These are phyloP conservation scores for Trichosporon ovoides DNA, from an alignment of 1,284 basidiomycete genomes.

Conservation along the genomic window DNA sequence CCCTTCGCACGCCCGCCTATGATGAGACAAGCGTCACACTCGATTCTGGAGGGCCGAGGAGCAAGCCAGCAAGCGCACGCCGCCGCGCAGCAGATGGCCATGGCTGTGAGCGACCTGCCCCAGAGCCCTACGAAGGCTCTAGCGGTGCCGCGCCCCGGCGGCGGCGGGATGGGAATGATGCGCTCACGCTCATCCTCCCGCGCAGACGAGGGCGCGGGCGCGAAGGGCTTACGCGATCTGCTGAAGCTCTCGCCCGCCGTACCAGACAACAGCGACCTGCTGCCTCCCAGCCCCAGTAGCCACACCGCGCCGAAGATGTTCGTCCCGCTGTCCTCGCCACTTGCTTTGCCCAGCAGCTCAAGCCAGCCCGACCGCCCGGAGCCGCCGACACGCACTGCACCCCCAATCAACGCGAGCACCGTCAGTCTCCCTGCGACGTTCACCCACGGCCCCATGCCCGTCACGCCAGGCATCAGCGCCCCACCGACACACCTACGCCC, in stretches of 20 bases:
- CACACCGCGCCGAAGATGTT: conserved; percentile 32
- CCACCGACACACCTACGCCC: conserved; percentile 7
- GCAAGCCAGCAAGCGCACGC: conserved; percentile 30
- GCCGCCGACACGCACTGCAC: background rate
- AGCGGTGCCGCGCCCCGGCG: conserved; percentile 9
- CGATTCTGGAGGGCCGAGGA: conserved; percentile 46
- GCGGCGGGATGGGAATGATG: conserved; percentile 31
- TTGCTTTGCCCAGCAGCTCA: conserved; percentile 17
- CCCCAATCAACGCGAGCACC: background rate
- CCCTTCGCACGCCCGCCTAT: conserved; percentile 33
- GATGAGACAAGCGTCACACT: conserved; percentile 46
- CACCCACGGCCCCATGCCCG: conserved; percentile 3
- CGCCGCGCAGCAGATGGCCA: conserved; percentile 27
- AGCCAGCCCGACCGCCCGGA: background rate
- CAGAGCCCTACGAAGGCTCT: conserved; percentile 26
- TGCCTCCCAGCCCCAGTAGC: conserved; percentile 70
- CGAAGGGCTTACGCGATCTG: conserved; percentile 38
- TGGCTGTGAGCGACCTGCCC: conserved; percentile 23
- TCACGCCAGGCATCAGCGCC: background rate
- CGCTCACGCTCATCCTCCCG: conserved; percentile 37
- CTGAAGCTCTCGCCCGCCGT: conserved; percentile 43
- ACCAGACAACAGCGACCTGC: conserved; percentile 54
- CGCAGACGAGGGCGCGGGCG: conserved; percentile 26
- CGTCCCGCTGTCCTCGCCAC: conserved; percentile 53
- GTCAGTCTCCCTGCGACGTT: conserved; percentile 5